Conservation (phyloP, 495 filamentous ascomycete genomes). For the Stereocaulon alpinum region DNA sequence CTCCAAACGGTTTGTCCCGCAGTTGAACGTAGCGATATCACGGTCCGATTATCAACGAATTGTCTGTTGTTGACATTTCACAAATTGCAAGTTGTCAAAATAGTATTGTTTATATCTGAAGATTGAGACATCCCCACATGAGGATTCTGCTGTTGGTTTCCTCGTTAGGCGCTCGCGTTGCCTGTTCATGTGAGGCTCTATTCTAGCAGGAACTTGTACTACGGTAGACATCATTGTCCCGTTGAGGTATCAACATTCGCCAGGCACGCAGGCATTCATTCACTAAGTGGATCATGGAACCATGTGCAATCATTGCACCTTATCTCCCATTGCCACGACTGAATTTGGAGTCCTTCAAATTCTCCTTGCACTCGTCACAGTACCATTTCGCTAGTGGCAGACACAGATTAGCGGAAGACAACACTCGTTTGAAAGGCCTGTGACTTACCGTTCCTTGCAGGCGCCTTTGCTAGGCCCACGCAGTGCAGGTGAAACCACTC, state of each 20-base stretch:
- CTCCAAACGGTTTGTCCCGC: background rate
- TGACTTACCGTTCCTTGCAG: constrained; percentile 68
- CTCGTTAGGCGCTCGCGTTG: too few relatives aligned
- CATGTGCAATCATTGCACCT: background rate
- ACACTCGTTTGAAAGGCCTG: background rate
- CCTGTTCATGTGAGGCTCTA: too few relatives aligned
- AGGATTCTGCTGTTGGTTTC: too few relatives aligned
- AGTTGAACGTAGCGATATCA: background rate
- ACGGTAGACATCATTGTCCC: background rate
- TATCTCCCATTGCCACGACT: constrained; percentile 9
- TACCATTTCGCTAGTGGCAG: constrained; percentile 74
- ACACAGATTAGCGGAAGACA: background rate
- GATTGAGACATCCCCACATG: too few relatives aligned
- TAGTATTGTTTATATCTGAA: too few relatives aligned
- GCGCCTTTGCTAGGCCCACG: constrained; percentile 77
- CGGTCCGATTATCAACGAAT: background rate
- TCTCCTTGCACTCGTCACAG: constrained; percentile 75
- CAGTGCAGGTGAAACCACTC: constrained; percentile 98
- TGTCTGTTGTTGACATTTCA: background rate
- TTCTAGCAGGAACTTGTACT: too few relatives aligned
- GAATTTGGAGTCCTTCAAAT: constrained; percentile 36
- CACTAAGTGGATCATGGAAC: background rate
- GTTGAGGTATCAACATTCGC: background rate
- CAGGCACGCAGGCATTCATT: background rate
- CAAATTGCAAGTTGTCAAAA: too few relatives aligned